These are phyloP conservation scores for Carex sylvatica DNA, from an alignment of 202 grass and related monocot species.

Conservation along the genomic window DNA sequence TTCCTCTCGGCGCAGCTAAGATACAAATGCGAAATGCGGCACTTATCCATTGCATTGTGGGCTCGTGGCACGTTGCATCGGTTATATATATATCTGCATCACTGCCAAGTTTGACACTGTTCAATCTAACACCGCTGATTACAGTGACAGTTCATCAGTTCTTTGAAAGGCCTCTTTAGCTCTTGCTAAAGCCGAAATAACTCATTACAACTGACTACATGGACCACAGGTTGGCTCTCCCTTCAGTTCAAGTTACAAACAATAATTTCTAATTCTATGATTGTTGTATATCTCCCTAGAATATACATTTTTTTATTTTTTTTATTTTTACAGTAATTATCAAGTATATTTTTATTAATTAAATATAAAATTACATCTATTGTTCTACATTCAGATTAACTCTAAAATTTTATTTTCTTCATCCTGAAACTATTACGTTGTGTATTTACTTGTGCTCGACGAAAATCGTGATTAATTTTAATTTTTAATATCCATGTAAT, in stretches of 20 bases:
- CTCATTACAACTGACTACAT: not conserved
- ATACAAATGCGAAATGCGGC: not conserved
- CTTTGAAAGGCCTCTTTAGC: not conserved
- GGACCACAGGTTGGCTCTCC: constrained; percentile 13
- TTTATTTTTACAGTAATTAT: no score
- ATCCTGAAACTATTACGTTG: no score
- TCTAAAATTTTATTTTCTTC: no score
- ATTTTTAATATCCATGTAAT: no score
- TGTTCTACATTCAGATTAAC: no score
- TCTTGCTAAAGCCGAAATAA: not conserved
- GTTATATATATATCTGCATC: constrained; percentile 8
- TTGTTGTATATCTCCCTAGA: no score
- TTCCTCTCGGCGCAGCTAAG: not conserved
- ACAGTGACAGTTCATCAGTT: constrained; percentile 12
- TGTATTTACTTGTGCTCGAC: no score
- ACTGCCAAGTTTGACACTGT: constrained; percentile 16
- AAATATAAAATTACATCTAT: no score
- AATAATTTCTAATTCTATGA: not conserved
- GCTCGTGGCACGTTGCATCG: not conserved
- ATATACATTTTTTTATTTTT: no score
- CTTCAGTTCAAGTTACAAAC: not conserved
- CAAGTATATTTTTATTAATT: no score
- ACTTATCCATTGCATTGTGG: constrained; percentile 3
- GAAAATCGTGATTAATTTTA: no score
- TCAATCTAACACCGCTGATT: constrained; percentile 19